phyloP scores from a whole-genome alignment of 2,329 filamentous ascomycete genomes.

The Stachybotrys chlorohalonatus region DNA sequence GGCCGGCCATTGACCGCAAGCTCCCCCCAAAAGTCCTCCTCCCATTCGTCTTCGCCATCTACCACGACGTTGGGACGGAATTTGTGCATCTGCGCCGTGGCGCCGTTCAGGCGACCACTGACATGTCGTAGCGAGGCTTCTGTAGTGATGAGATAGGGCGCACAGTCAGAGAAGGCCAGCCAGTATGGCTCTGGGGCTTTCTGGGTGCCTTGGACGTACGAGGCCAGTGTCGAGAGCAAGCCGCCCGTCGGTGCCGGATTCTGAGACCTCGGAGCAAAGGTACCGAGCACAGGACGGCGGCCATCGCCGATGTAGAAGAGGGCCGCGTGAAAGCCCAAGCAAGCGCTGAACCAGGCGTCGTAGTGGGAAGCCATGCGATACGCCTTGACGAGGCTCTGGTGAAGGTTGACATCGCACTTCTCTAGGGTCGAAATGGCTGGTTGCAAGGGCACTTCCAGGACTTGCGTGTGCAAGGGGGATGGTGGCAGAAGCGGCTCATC shows the following conservation, averaged over 20 bases:
- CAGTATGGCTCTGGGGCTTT: slow-evolving; percentile 28
- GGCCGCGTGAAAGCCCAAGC: slow-evolving; percentile 52
- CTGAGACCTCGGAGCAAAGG: slow-evolving; percentile 29
- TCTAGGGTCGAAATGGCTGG: slow-evolving; percentile 39
- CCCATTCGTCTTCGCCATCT: slow-evolving; percentile 49
- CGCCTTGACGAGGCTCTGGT: slow-evolving; percentile 46
- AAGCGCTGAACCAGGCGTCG: slow-evolving; percentile 58
- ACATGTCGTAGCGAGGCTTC: slow-evolving; percentile 62
- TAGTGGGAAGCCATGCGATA: slow-evolving; percentile 54
- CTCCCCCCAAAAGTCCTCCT: slow-evolving; percentile 66
- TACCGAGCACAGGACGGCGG: slow-evolving; percentile 52
- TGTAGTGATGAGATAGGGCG: slow-evolving; percentile 65
- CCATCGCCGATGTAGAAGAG: slow-evolving; percentile 58
- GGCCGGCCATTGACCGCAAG: slow-evolving; percentile 31
- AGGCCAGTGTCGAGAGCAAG: slow-evolving; percentile 26
- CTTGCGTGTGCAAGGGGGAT: slow-evolving; percentile 22
- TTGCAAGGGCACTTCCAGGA: slow-evolving; percentile 46
- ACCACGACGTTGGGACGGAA: slow-evolving; percentile 69
- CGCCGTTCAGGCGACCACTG: slow-evolving; percentile 41
- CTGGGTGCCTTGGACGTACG: slow-evolving; percentile 16
- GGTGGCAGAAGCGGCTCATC: slow-evolving; percentile 27
- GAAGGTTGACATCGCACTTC: slow-evolving; percentile 45
- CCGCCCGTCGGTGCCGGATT: slow-evolving; percentile 24
- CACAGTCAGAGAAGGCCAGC: slow-evolving; percentile 66
- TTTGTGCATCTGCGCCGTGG: slow-evolving; percentile 53